Evolutionary conservation across 257 asterid species (phyloP), one percentile per base, ranked within the genome.

Genomic region (Jacaranda mimosifolia): DNA sequence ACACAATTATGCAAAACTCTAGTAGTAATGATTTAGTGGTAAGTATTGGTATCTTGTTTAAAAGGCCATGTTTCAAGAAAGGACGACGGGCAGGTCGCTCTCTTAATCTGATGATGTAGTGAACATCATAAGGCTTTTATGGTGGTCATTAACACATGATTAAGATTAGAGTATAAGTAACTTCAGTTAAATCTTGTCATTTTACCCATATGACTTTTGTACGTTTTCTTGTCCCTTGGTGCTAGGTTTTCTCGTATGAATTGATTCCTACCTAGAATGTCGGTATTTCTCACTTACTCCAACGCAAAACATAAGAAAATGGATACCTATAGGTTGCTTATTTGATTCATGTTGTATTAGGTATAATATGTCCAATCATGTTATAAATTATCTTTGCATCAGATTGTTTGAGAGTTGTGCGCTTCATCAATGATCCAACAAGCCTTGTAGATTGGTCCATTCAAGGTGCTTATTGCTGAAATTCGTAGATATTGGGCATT

Each of bases 131-230:
- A 12, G 32, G 32, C 4, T 21, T 49, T 26, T 21, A 40, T 13
- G 46, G 35, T 43, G 15, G 73, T 73, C 46, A 48, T 74, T 59
- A 58, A 67, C 55, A 69, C 21, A 68, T 70, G 55, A 81, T 81
- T 75, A 71, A 26, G 63, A 40, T n/a, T 74, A 74, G 81, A 69
- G 83, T 78, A 46, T n/a, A 79, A 82, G 83, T 63, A 66, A 63
- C 71, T 73, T 77, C 62, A 68, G 79, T 68, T 21, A 15, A 14
- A 63, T 18, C 62, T 72, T 59, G 35, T 14, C 10, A 63, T 38
- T 68, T 67, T 17, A 58, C 83, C 51, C 51, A 38, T 19, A 39
- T 5, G 4, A 55, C 8, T 65, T 65, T 38, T 14, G 9, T 26
- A 58, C 42, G 4, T 60, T 65, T 64, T 12, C 52, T 40, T 15